Percentiles rank a stretch among this genome's conserved stretches.
phyloP scores from a whole-genome alignment of 768 basidiomycete genomes.

The Suillus hirtellus region DNA sequence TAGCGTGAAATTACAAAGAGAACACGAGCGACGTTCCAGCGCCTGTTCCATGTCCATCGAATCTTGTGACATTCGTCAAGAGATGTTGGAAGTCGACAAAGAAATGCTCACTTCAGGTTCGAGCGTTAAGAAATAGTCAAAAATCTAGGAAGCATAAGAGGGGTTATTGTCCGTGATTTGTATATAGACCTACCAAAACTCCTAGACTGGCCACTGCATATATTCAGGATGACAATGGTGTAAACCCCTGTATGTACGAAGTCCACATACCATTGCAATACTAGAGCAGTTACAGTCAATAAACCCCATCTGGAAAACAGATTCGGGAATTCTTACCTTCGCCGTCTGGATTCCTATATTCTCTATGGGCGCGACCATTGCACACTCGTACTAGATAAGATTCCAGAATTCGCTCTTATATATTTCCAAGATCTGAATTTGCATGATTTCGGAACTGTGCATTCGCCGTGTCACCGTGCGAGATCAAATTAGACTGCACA shows the following conservation, averaged over 20 bases:
- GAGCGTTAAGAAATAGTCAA: slow-evolving; percentile 5
- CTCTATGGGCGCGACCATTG: not conserved
- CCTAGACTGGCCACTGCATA: not conserved
- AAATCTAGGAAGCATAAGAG: not conserved
- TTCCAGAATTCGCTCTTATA: not conserved
- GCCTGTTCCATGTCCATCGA: slow-evolving; percentile 11
- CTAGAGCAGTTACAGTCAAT: not conserved
- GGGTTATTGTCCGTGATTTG: not conserved
- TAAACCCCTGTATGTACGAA: not conserved
- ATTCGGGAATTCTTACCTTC: slow-evolving; percentile 1
- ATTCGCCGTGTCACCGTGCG: not conserved
- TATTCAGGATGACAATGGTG: not conserved
- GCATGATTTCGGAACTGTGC: not conserved
- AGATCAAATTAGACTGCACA: not conserved
- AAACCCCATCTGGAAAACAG: not conserved
- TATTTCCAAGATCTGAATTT: not conserved
- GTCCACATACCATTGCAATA: slow-evolving; percentile 1
- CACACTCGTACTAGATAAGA: not conserved
- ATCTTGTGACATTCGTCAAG: not conserved
- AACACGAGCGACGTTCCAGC: slow-evolving; percentile 7
- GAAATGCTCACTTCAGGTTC: not conserved
- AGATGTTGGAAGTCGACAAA: too few species aligned
- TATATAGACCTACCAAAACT: slow-evolving; percentile 1
- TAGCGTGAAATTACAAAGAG: slow-evolving; percentile 11
- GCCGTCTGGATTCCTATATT: not conserved